phyloP scores from a whole-genome alignment of 768 basidiomycete genomes.

The Boletus barrowsii region DNA sequence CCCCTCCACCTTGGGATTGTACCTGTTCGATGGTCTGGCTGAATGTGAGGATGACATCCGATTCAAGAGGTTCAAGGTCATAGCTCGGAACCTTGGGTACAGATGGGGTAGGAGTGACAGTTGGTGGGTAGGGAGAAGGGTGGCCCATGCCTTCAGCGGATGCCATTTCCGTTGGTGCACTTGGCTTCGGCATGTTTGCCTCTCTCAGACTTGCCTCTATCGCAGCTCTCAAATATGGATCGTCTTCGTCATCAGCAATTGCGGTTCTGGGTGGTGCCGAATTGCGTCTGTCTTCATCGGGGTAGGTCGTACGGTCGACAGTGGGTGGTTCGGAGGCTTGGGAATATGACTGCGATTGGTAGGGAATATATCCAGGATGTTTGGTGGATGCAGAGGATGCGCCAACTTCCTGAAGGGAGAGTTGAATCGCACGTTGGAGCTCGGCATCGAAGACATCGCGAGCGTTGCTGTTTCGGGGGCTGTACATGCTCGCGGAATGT shows the following conservation, averaged over 20 bases:
- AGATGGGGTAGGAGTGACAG: conserved; percentile 33
- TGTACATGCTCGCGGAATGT: conserved; percentile 53
- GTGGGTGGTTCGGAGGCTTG: conserved; percentile 66
- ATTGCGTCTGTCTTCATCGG: conserved; percentile 19
- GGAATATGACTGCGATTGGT: conserved; percentile 43
- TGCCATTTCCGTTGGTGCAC: conserved; percentile 66
- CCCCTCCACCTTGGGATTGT: conserved; percentile 70
- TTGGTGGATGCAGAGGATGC: conserved; percentile 41
- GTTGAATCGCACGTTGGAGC: conserved; percentile 87
- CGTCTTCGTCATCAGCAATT: conserved; percentile 69
- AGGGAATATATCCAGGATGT: conserved; percentile 67
- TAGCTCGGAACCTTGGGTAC: conserved; percentile 64
- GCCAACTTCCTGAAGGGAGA: conserved; percentile 79
- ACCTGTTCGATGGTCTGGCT: conserved; percentile 87
- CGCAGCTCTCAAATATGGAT: conserved; percentile 88
- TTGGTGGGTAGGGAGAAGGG: conserved; percentile 46
- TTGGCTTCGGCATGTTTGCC: conserved; percentile 70
- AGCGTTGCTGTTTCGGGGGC: conserved; percentile 50
- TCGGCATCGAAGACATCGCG: conserved; percentile 79
- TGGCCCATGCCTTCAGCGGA: conserved; percentile 49
- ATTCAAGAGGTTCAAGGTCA: conserved; percentile 79
- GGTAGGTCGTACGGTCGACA: conserved; percentile 54
- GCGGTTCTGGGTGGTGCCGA: conserved; percentile 22
- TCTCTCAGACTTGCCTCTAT: conserved; percentile 96
- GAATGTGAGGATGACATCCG: conserved; percentile 86